Evolutionary conservation across 2,329 filamentous ascomycete genomes (phyloP), one percentile per base, ranked within the genome.

Genomic region (Hymenoscyphus repandus): DNA sequence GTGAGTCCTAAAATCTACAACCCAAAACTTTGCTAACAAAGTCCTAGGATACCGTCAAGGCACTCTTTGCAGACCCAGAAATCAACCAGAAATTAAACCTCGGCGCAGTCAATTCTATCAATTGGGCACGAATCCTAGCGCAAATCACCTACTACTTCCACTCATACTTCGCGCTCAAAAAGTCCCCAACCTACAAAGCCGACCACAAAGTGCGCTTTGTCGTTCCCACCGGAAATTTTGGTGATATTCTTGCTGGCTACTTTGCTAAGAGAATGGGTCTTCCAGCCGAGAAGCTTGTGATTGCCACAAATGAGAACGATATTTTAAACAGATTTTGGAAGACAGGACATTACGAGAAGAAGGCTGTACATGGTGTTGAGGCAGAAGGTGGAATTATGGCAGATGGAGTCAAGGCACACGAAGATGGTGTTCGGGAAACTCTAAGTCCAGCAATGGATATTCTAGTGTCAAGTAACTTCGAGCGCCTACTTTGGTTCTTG

Each of bases 81-180:
- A 86, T 88, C 67, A 97, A 97, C 75, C 74, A 79, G 60, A 83
- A 80, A 1, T 82, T 92, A 65, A 90, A 89, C 60, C 85, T 97
- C 39, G 92, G 88, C 37, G 92, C 93, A 39, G 90, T 97, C 60
- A 97, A 97, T 75, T 93, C 88, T 41, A 97, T 97, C 73, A 97
- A 97, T 74, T 96, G 86, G 80, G 88, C 91, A 1, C 80, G 93
- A 61, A 97, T 99, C 61, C 79, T 99, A 34, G 92, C 93, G 11
- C 93, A 99, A 73, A 96, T 95, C 58, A 90, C 89, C 54, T 97
- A 96, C 78, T 99, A 96, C 77, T 95, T 96, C 75, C 78, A 93
- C 70, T 84, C 93, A 11, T 97, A 97, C 77, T 96, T 96, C 72
- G 74, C 84, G 12, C 82, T 99, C 32, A 77, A 76, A 54, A 79